Base-by-base conservation (phyloP, 768 basidiomycete species). In the Rhizopogon sp. region DNA sequence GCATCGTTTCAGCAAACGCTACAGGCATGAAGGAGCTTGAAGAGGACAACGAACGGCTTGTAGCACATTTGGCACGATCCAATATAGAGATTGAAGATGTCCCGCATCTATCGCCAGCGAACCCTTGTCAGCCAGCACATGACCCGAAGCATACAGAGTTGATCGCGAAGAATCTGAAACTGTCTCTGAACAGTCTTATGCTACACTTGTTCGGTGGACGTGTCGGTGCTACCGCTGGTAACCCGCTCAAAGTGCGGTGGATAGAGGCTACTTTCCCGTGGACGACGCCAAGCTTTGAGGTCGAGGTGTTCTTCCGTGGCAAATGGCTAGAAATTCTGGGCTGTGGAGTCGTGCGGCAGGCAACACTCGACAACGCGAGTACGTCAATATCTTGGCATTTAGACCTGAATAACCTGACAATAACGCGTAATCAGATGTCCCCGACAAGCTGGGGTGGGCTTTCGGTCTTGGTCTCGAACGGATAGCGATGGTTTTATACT, bases 241-340 rank as follows among this genome's bases (percentile, higher is more conserved):
- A 89, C 49, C 95, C 97, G 25, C 75, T 99, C 58, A 78, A 82
- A 59, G 88, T 99, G 28, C 78, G 97, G 20, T 99, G 97, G 97
- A 98, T 98, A 59, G 93, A 98, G 66, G 93, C 96, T 2, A 92
- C 90, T 65, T 98, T 99, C 73, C 97, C 97, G 1, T 99, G 96
- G 78, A 99, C 97, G 53, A 89, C 86, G 56, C 97, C 97, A 8
- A 97, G 94, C 67, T 99, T 91, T 66, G 96, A 99, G 66, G 95
- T 99, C 41, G 97, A 99, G 68, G 94, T 98, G 5, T 88, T 95
- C 71, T 98, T 90, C 75, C 83, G 87, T 54, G 97, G 93, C 1
- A 89, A 95, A 70, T 99, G 97, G 97, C 75, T 99, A 22, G 97
- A 98, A 70, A 91, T 99, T 53, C 76, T 98, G 6, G 97, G 97